Evolutionary conservation across 1,284 basidiomycete genomes (phyloP).

Genomic region (Dichomitus squalens): DNA sequence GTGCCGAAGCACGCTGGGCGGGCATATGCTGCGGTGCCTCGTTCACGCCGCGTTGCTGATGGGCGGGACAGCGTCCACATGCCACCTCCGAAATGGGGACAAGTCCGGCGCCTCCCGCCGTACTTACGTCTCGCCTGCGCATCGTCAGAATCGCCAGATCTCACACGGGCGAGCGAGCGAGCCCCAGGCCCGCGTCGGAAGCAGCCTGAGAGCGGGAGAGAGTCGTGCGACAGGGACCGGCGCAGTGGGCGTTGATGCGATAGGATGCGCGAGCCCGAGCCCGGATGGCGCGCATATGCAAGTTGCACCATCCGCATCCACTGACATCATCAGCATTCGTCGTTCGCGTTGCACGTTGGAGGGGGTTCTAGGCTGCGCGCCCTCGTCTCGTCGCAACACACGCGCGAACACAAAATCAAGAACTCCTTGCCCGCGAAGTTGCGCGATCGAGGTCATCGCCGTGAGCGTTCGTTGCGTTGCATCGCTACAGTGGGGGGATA

Average conservation of each 20-base stretch:
- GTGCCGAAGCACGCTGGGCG: not conserved
- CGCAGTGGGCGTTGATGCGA: not conserved
- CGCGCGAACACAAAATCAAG: too few species aligned
- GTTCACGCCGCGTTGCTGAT: conserved; percentile 26
- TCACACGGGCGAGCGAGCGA: not conserved
- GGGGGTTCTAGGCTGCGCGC: too few species aligned
- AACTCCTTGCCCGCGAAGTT: too few species aligned
- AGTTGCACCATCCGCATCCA: not conserved
- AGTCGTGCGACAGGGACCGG: not conserved
- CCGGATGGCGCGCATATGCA: not conserved
- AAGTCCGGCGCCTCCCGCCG: conserved; percentile 2
- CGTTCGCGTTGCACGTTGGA: too few species aligned
- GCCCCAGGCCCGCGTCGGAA: too few species aligned
- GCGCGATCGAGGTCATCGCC: too few species aligned
- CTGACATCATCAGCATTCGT: not conserved
- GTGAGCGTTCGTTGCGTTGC: too few species aligned
- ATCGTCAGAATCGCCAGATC: not conserved
- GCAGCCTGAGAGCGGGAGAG: too few species aligned
- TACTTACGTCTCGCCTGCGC: not conserved
- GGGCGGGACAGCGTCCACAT: conserved; percentile 22
- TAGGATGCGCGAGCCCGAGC: too few species aligned
- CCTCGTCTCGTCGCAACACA: not conserved
- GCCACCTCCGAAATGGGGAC: conserved; percentile 12
- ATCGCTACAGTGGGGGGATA: too few species aligned
- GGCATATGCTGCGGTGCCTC: conserved; percentile 20